Evolutionary conservation across 345 rosid species (phyloP).

Genomic region (Eutrema heterophyllum): DNA sequence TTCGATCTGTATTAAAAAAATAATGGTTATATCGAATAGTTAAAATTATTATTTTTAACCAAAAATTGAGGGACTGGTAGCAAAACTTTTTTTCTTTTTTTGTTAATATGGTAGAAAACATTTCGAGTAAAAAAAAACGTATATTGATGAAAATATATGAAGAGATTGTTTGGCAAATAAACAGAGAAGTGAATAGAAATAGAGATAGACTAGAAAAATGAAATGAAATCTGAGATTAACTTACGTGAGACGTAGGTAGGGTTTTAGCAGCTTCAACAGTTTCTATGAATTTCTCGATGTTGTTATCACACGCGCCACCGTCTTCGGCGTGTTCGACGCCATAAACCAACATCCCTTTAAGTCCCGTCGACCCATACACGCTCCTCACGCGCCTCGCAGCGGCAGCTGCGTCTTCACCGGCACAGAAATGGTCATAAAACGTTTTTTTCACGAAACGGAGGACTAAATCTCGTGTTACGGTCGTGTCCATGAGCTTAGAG

Average conservation of each 20-base stretch:
- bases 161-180: neutral
- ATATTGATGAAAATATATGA: neutral
- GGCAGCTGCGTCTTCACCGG: constrained; percentile 50
- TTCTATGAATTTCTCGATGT: constrained; percentile 47
- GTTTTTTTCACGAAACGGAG: constrained; percentile 40
- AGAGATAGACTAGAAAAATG: neutral
- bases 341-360: constrained; percentile 69
- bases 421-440: constrained; percentile 82
- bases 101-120: neutral
- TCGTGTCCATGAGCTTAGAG: constrained; percentile 48
- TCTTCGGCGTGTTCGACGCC: constrained; percentile 67
- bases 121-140: neutral
- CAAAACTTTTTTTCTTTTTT: neutral
- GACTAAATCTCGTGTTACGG: constrained; percentile 37
- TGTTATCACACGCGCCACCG: constrained; percentile 49
- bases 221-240: constrained; percentile 12
- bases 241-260: constrained; percentile 64
- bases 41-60: neutral
- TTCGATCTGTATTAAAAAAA: neutral
- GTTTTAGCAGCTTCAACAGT: constrained; percentile 53
- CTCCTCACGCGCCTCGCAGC: constrained; percentile 36
- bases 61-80: neutral
- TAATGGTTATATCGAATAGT: neutral
- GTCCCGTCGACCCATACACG: constrained; percentile 47
- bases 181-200: neutral